A percentile compares a stretch with the other conserved stretches of the same genome.
Evolutionary conservation across 768 basidiomycete genomes (phyloP).

Genomic region (Serendipita sp.): DNA sequence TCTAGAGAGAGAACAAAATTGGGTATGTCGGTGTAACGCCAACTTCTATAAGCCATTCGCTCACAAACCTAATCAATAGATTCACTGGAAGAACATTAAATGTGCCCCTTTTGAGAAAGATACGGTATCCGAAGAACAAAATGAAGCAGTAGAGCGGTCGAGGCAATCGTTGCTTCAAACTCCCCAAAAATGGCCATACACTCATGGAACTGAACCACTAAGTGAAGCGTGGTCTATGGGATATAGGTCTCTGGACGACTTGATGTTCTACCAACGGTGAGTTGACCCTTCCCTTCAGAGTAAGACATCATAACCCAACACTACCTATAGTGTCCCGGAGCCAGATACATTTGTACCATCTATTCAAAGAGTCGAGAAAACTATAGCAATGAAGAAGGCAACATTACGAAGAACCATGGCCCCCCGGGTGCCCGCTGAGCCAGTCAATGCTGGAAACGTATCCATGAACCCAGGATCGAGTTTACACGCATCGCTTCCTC

Average conservation of each 20-base stretch:
- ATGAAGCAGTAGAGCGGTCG: constrained; percentile 40
- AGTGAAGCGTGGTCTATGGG: constrained; percentile 79
- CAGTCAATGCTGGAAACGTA: constrained; percentile 18
- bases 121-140: constrained; percentile 37
- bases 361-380: constrained; percentile 46
- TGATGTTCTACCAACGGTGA: constrained; percentile 53
- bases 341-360: constrained; percentile 61
- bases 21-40: constrained; percentile 25
- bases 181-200: constrained; percentile 46
- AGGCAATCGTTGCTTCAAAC: constrained; percentile 41
- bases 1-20: constrained; percentile 72
- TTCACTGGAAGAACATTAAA: constrained; percentile 73
- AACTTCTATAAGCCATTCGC: too few species aligned
- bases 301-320: not conserved
- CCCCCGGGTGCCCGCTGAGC: constrained; percentile 13
- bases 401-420: constrained; percentile 9
- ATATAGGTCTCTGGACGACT: constrained; percentile 43
- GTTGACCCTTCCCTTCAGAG: constrained; percentile 14
- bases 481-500: constrained; percentile 54
- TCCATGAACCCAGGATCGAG: constrained; percentile 22
- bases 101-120: constrained; percentile 68
- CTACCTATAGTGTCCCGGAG: constrained; percentile 40
- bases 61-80: constrained; percentile 9
- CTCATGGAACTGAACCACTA: constrained; percentile 48
- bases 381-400: constrained; percentile 34